Evolutionary conservation across 2,329 filamentous ascomycete species (phyloP).

Genomic region (Aspergillus brasiliensis): DNA sequence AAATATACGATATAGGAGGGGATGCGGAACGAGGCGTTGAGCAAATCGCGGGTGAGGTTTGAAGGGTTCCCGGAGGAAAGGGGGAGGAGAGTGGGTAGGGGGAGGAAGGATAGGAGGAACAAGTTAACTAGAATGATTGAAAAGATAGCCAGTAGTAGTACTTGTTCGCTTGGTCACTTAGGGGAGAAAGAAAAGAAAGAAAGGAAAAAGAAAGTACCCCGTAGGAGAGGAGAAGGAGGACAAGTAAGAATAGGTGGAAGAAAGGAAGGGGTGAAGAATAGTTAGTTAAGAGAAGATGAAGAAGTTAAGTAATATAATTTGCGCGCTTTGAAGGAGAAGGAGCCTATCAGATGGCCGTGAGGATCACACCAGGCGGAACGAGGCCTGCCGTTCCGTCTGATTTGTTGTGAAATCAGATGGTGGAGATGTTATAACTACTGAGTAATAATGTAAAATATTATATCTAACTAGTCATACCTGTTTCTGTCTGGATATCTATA

Average conservation of each 20-base stretch:
- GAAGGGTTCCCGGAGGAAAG: background rate
- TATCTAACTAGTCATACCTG: too few species aligned
- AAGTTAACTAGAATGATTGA: background rate
- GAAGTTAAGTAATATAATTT: constrained; percentile 6
- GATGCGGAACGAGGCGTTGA: background rate
- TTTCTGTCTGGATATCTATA: too few species aligned
- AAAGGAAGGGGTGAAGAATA: constrained; percentile 8
- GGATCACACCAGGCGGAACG: constrained; percentile 41
- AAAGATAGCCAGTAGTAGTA: background rate
- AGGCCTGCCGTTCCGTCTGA: constrained; percentile 27
- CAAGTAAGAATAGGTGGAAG: background rate
- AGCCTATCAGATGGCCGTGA: constrained; percentile 14
- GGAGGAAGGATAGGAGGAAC: too few species aligned
- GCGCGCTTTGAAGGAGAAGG: background rate
- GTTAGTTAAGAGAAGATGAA: constrained; percentile 8
- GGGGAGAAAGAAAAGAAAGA: constrained; percentile 6
- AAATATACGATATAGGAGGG: background rate
- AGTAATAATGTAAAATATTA: too few species aligned
- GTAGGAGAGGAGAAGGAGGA: constrained; percentile 1
- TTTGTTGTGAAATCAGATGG: background rate
- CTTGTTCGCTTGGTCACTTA: too few species aligned
- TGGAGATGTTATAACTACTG: too few species aligned
- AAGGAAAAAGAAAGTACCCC: too few species aligned
- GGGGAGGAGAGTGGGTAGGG: background rate
- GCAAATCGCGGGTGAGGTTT: background rate